A percentile compares a stretch with the other conserved stretches of the same genome.
Evolutionary conservation across 495 filamentous ascomycete species (phyloP).

Genomic region (Physcia stellaris): DNA sequence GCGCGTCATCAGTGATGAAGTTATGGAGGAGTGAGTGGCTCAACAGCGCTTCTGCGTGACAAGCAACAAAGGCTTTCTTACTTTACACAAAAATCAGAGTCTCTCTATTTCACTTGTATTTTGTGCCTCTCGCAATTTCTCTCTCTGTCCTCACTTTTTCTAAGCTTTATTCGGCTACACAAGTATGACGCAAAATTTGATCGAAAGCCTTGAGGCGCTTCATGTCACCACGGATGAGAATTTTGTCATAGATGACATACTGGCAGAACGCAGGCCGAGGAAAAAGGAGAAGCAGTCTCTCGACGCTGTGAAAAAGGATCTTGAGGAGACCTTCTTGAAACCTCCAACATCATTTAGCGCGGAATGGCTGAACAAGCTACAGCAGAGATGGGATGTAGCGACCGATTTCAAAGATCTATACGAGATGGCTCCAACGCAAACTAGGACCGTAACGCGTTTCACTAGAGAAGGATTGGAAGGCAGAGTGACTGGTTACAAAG

Average conservation of each 20-base stretch:
- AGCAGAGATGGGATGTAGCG: slow-evolving; percentile 81
- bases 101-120: too few relatives aligned
- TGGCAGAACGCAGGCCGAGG: slow-evolving; percentile 38
- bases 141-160: too few relatives aligned
- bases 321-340: slow-evolving; percentile 65
- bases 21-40: too few relatives aligned
- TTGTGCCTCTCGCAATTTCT: too few relatives aligned
- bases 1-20: too few relatives aligned
- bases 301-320: slow-evolving; percentile 46
- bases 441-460: slow-evolving; percentile 84
- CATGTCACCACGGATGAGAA: too few relatives aligned
- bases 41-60: too few relatives aligned
- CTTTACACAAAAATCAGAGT: too few relatives aligned
- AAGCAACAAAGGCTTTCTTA: too few relatives aligned
- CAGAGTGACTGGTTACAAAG: slow-evolving; percentile 82
- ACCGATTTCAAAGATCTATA: slow-evolving; percentile 69
- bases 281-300: slow-evolving; percentile 42
- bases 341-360: slow-evolving; percentile 64
- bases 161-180: slow-evolving; percentile 18
- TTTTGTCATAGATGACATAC: slow-evolving; percentile 41
- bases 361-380: slow-evolving; percentile 76
- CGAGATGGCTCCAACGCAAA: slow-evolving; percentile 77
- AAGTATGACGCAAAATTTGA: slow-evolving; percentile 2
- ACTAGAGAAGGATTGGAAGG: slow-evolving; percentile 86
- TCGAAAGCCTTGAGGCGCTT: too few relatives aligned